phyloP scores from a whole-genome alignment of 202 grass and related monocot species.

The Carex arenaria region DNA sequence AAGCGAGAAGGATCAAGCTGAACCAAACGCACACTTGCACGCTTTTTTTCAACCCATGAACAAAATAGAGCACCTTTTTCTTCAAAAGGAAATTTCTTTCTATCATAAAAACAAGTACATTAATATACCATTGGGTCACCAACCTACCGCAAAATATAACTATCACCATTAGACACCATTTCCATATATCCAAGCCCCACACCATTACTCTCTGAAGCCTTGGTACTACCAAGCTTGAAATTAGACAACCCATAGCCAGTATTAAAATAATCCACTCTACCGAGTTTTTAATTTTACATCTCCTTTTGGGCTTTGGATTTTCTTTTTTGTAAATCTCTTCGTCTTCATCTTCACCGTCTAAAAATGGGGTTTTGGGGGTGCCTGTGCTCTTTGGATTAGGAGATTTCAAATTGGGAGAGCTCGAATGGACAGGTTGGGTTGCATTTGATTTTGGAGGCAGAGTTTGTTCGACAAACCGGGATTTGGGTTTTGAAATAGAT shows the following conservation, averaged over 20 bases:
- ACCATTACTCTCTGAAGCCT: slow-evolving; percentile 32
- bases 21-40: slow-evolving; percentile 76
- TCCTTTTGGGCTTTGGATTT: slow-evolving; percentile 8
- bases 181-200: slow-evolving; percentile 83
- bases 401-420: slow-evolving; percentile 2
- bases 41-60: slow-evolving; percentile 74
- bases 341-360: slow-evolving; percentile 52
- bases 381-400: slow-evolving; percentile 24
- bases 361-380: slow-evolving; percentile 47
- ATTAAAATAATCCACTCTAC: slow-evolving; percentile 51
- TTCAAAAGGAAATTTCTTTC: slow-evolving; percentile 91
- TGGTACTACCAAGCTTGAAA: slow-evolving; percentile 50
- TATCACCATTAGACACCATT: slow-evolving; percentile 84
- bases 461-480: slow-evolving; percentile 58
- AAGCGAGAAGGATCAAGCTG: slow-evolving; percentile 50
- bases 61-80: slow-evolving; percentile 95
- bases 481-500: slow-evolving; percentile 70
- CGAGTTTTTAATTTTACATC: slow-evolving; percentile 24
- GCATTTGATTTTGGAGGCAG: slow-evolving; percentile 15
- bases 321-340: slow-evolving; percentile 64
- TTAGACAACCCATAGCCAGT: slow-evolving; percentile 51
- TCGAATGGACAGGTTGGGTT: background rate
- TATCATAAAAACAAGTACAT: slow-evolving; percentile 59
- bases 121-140: slow-evolving; percentile 63
- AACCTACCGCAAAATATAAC: slow-evolving; percentile 68